A percentile compares a stretch with the other conserved stretches of the same genome.
phyloP scores from a whole-genome alignment of 116 monocot genomes.

The Dioscorea cayenensis region DNA sequence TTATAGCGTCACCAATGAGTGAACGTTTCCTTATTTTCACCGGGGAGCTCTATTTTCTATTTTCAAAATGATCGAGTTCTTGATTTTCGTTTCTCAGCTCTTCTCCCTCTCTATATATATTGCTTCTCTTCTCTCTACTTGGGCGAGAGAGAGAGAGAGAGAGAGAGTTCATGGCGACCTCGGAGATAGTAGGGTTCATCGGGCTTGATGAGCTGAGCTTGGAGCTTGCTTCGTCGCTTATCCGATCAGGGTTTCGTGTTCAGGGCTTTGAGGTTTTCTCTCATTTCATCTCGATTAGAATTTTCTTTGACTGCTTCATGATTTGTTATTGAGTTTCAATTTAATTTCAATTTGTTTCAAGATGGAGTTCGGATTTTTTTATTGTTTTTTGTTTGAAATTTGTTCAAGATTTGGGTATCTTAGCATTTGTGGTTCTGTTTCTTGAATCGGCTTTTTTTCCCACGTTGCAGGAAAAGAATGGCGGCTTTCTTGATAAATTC shows the following conservation, averaged over 20 bases:
- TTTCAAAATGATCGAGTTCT: too few species aligned
- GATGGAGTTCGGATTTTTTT: not conserved
- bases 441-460: not conserved
- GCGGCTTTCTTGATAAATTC: constrained; percentile 20
- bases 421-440: not conserved
- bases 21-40: too few species aligned
- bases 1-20: too few species aligned
- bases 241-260: constrained; percentile 49
- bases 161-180: constrained; percentile 8
- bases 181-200: constrained; percentile 43
- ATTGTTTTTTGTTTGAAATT: not conserved
- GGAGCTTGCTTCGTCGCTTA: constrained; percentile 42
- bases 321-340: too few species aligned
- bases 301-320: too few species aligned
- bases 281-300: not conserved
- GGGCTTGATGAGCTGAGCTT: constrained; percentile 56
- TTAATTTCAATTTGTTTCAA: too few species aligned
- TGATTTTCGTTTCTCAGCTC: too few species aligned
- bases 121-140: too few species aligned
- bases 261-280: constrained; percentile 33
- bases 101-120: too few species aligned
- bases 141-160: too few species aligned
- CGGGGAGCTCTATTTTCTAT: too few species aligned
- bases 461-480: constrained; percentile 16
- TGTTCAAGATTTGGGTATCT: not conserved